Base-by-base conservation (phyloP, 768 basidiomycete genomes). In the Suillus placidus region DNA sequence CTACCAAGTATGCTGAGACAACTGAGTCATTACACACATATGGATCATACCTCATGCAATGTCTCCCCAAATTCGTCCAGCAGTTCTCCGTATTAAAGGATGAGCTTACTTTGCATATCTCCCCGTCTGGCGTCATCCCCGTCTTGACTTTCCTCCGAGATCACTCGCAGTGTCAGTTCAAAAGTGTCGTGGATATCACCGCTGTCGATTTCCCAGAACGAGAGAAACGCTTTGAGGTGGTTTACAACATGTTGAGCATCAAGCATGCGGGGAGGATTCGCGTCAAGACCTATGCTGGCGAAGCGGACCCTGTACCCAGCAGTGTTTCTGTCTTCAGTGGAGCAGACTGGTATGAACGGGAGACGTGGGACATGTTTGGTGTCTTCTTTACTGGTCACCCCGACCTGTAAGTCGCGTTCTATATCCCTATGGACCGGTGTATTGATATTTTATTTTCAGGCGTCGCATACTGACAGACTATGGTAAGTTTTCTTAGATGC, bases 381-480 rank as follows among this genome's bases (percentile, higher is more conserved):
- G 92, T 99, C 56, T 97, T 95, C 84, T 99, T 99, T 84, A 88
- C 88, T 67, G 91, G 88, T 58, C 97, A 99, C 79, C 97, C 97
- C 26, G 97, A 99, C 78, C 85, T 99, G 92, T 95, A 74, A 71
- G 93, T 86, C 20, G 38, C 54, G 26, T 66, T 42, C 20, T 30
- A 30, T 32, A 42, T n/a, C 6, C 18, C 14, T 42, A 30, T 20
- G 4, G 26, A 16, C 51, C 35, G 18, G 6, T 7, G 7, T 42
- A 3, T 12, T 42, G 40, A 60, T 18, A 1, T 58, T 42, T 38
- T 20, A 38, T 58, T 65, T 18, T 69, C 58, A 96, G 94, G 35
- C 95, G 97, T 68, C 93, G 97, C 62, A 95, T 99, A 78, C 83
- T 99, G 72, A 99, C 97, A 51, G 97, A 99, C 78, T 99, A 99